Evolutionary conservation across 345 rosid genomes (phyloP).

Genomic region (Salix koriyanagi): DNA sequence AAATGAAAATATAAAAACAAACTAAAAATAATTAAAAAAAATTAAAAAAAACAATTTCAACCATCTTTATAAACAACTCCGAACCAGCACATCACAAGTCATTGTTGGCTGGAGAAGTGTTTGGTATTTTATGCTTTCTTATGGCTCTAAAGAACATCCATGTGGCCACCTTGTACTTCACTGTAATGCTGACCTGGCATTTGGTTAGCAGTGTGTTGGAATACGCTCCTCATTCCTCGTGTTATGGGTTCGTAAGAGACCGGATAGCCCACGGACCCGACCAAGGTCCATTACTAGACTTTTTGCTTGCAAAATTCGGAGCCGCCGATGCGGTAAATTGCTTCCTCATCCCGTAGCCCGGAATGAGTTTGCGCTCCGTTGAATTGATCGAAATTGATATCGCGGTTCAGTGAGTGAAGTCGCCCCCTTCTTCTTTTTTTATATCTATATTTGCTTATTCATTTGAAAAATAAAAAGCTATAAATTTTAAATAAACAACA

Average conservation of each 20-base stretch:
- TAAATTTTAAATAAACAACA: too few species aligned
- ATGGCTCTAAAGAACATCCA: neutral
- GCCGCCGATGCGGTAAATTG: neutral
- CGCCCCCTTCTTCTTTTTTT: neutral
- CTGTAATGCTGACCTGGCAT: neutral
- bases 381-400: neutral
- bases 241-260: neutral
- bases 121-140: neutral
- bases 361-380: neutral
- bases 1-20: too few species aligned
- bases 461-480: too few species aligned
- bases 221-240: neutral
- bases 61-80: too few species aligned
- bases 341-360: neutral
- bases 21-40: too few species aligned
- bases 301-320: neutral
- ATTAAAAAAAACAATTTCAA: too few species aligned
- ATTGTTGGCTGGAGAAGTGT: neutral
- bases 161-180: neutral
- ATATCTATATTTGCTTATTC: too few species aligned
- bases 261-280: too few species aligned
- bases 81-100: neutral
- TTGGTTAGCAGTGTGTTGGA: neutral
- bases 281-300: neutral
- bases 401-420: neutral